phyloP scores from a whole-genome alignment of 2,329 filamentous ascomycete genomes.

The Ceratocystis colombiana region DNA sequence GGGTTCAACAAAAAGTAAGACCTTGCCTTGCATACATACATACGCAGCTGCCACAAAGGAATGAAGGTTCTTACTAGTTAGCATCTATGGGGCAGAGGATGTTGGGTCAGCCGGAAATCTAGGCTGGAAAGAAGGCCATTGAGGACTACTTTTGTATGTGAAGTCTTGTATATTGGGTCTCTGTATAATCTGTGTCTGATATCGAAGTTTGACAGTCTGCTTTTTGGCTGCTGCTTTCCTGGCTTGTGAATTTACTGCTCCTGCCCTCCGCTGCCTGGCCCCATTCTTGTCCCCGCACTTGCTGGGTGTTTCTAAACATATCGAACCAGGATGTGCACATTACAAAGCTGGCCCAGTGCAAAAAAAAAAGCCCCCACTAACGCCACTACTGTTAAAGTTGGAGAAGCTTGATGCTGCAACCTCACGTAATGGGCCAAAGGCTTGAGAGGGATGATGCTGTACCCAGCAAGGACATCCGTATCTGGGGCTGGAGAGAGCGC shows the following conservation, averaged over 20 bases:
- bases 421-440: background rate
- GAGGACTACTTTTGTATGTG: background rate
- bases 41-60: background rate
- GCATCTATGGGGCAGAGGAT: background rate
- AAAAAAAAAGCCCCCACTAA: conserved; percentile 4
- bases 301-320: background rate
- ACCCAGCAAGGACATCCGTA: background rate
- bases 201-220: too few species aligned
- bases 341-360: background rate
- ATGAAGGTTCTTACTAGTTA: background rate
- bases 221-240: background rate
- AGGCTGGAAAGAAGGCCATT: background rate
- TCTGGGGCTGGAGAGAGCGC: background rate
- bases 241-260: background rate
- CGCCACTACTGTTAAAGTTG: background rate
- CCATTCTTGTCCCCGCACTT: conserved; percentile 6
- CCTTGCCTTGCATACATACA: background rate
- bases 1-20: background rate
- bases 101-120: too few species aligned
- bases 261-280: too few species aligned
- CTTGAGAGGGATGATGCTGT: background rate
- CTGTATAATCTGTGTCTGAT: too few species aligned
- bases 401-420: conserved; percentile 7
- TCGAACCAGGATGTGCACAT: conserved; percentile 9
- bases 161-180: too few species aligned